Percentiles rank a stretch among this genome's conserved stretches.
Conservation (phyloP, 495 filamentous ascomycete species). For the Choiromyces venosus region DNA sequence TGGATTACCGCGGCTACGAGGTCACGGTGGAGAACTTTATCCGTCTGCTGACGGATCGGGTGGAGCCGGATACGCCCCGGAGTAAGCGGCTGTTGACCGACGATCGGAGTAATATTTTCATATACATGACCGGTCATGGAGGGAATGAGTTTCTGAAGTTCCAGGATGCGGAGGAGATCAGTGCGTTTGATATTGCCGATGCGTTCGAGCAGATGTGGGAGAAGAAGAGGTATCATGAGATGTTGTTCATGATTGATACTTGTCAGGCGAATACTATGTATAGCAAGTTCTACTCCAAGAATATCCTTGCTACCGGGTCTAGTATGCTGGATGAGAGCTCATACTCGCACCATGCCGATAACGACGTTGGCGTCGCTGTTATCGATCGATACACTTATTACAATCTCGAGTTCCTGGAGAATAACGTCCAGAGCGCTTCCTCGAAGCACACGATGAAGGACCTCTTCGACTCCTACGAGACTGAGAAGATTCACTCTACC, state of each 20-base stretch:
- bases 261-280: slow-evolving; percentile 99
- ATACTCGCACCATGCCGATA: slow-evolving; percentile 95
- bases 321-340: slow-evolving; percentile 89
- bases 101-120: slow-evolving; percentile 88
- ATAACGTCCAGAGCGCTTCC: slow-evolving; percentile 71
- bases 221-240: slow-evolving; percentile 93
- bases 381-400: slow-evolving; percentile 99
- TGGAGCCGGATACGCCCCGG: slow-evolving; percentile 85
- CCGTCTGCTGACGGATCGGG: slow-evolving; percentile 83
- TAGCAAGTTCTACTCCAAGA: slow-evolving; percentile 91
- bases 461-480: slow-evolving; percentile 91
- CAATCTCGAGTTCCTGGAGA: slow-evolving; percentile 94
- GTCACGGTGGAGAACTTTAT: slow-evolving; percentile 99
- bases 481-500: slow-evolving; percentile 84
- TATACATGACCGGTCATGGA: slow-evolving; percentile 98
- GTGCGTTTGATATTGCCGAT: slow-evolving; percentile 90
- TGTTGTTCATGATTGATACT: slow-evolving; percentile 99
- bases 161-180: slow-evolving; percentile 96
- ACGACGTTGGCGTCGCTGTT: slow-evolving; percentile 94
- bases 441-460: slow-evolving; percentile 85
- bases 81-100: slow-evolving; percentile 89
- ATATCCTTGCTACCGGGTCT: slow-evolving; percentile 92
- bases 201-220: slow-evolving; percentile 99
- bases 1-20: slow-evolving; percentile 96
- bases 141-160: slow-evolving; percentile 99